Base-by-base conservation (phyloP, 140 eudicot genomes). In the Oenanthe javanica region DNA sequence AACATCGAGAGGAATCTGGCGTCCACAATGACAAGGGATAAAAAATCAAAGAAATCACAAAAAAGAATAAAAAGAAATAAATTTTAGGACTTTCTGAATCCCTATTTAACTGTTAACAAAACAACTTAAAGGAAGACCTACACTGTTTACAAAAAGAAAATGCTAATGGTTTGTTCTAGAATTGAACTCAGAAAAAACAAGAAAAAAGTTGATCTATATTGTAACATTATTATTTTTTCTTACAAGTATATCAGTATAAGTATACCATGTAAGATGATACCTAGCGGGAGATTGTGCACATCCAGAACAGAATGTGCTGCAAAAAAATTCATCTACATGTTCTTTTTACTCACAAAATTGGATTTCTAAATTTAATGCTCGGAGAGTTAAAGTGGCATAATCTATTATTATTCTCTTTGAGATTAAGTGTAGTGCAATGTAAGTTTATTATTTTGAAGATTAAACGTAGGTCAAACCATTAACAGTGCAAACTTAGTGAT, bases 1-100 rank as follows among this genome's bases (percentile, higher is more conserved):
- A 79, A 61, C 83, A 43, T 90, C 95, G 76, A 77, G 90, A 90
- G 83, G 84, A 88, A n/a, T n/a, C 98, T 94, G 86, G 38, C 77
- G 63, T 81, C n/a, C 78, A 72, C 9, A 49, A 55, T n/a, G 8
- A 50, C 19, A 50, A 49, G 6, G 25, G 9, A 21, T n/a, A 16
- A 31, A 50, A 25, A 50, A 7, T n/a, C 69, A 61, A 59, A 27
- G 57, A 43, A 57, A 43, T 19, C 10, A 40, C 43, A 43, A 15
- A 54, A 14, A 71, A 15, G 1, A 71, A 71, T 15, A 38, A 40
- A 11, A 27, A 40, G 16, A 15, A 71, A 9, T 9, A 2, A 66
- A 64, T n/a, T n/a, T n/a, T 6, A 18, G 64, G 25, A 18, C 9
- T 18, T 55, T 0, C 18, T 18, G 64, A 5, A 55, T 55, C 5